These are phyloP conservation scores for Suillus plorans DNA, from an alignment of 768 basidiomycete species.

Conservation along the genomic window DNA sequence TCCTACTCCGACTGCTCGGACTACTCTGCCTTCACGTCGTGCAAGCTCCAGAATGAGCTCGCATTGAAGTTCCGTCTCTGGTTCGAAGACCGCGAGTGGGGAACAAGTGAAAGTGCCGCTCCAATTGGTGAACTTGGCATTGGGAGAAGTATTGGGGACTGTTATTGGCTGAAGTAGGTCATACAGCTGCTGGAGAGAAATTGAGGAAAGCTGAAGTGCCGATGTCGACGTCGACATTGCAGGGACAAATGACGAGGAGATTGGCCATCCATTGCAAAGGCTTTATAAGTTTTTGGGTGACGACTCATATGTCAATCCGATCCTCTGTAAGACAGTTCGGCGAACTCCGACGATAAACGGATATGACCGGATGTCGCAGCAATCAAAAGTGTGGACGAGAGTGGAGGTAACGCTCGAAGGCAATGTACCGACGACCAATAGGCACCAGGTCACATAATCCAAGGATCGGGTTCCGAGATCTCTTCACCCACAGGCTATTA, in stretches of 20 bases:
- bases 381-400: slow-evolving; percentile 8
- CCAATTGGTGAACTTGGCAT: slow-evolving; percentile 79
- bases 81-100: slow-evolving; percentile 75
- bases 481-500: slow-evolving; percentile 3
- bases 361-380: slow-evolving; percentile 14
- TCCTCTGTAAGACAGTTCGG: slow-evolving; percentile 17
- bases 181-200: slow-evolving; percentile 50
- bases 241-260: slow-evolving; percentile 34
- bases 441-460: slow-evolving; percentile 13
- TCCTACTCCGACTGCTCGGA: slow-evolving; percentile 86
- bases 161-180: slow-evolving; percentile 56
- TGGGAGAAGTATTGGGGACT: slow-evolving; percentile 38
- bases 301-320: slow-evolving; percentile 28
- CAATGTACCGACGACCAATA: slow-evolving; percentile 13
- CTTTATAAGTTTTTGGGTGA: slow-evolving; percentile 31
- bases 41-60: slow-evolving; percentile 79
- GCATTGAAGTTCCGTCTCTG: slow-evolving; percentile 67
- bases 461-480: slow-evolving; percentile 10
- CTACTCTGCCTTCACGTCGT: slow-evolving; percentile 60
- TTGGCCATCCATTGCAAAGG: slow-evolving; percentile 26
- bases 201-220: slow-evolving; percentile 30
- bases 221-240: slow-evolving; percentile 38
- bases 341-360: slow-evolving; percentile 14
- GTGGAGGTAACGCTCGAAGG: slow-evolving; percentile 12
- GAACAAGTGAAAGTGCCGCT: slow-evolving; percentile 71